Evolutionary conservation across 805 yeast species (phyloP).

Genomic region (Nematodospora valgi): DNA sequence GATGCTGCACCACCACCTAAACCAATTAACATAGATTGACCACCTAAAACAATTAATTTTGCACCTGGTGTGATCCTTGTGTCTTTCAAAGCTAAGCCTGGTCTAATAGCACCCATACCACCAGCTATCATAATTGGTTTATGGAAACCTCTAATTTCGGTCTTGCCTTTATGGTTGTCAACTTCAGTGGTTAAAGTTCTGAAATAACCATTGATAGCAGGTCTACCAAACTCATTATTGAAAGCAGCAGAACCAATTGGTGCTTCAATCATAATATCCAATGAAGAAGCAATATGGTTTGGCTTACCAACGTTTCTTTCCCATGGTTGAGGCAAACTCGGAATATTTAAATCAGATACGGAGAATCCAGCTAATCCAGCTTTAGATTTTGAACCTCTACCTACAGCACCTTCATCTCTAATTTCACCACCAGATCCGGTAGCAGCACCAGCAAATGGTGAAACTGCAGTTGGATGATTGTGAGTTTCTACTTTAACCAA

Average conservation of each 20-base stretch:
- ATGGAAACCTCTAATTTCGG: constrained; percentile 91
- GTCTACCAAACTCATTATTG: constrained; percentile 98
- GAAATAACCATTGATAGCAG: constrained; percentile 94
- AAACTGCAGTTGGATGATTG: constrained; percentile 98
- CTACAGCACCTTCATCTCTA: constrained; percentile 99
- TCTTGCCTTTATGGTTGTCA: constrained; percentile 53
- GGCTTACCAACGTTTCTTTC: constrained; percentile 90
- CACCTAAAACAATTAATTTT: constrained; percentile 89
- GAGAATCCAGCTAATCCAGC: constrained; percentile 94
- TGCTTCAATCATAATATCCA: constrained; percentile 95
- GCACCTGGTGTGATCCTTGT: constrained; percentile 89
- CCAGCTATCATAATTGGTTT: constrained; percentile 99
- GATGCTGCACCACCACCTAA: constrained; percentile 99
- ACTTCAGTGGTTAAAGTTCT: constrained; percentile 88
- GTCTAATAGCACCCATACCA: constrained; percentile 96
- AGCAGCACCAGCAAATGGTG: constrained; percentile 99
- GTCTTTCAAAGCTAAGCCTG: constrained; percentile 85
- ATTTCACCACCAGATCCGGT: constrained; percentile 99
- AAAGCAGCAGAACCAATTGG: constrained; percentile 98
- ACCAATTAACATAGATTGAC: constrained; percentile 97
- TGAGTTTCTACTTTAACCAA: constrained; percentile 97
- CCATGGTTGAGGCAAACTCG: constrained; percentile 90
- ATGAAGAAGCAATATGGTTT: constrained; percentile 83
- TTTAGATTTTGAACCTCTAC: constrained; percentile 95
- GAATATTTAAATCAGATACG: constrained; percentile 87